Conservation (phyloP, 2,329 filamentous ascomycete species). For the Apiospora malaysiana region DNA sequence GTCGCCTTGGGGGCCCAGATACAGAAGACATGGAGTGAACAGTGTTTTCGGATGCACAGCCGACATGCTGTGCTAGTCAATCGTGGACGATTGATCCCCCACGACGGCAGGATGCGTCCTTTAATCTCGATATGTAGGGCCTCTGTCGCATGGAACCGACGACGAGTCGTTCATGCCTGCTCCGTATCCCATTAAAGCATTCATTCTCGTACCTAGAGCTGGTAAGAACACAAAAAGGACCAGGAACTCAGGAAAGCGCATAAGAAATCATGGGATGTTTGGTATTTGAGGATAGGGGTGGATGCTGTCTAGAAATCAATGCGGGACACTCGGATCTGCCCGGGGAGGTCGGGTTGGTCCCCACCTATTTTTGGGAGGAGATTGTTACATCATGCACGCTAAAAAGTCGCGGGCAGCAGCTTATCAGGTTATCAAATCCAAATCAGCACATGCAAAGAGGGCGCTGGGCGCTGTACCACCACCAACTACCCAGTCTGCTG, state of each 20-base stretch:
- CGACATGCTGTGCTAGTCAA: no score
- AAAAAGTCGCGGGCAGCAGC: background rate
- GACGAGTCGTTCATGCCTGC: background rate
- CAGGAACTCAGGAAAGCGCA: background rate
- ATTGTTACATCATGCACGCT: slow-evolving; percentile 14
- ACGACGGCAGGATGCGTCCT: no score
- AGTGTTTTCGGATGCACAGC: no score
- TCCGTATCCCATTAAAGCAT: background rate
- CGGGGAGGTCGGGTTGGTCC: background rate
- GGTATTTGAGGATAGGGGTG: background rate
- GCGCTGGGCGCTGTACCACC: no score
- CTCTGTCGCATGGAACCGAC: background rate
- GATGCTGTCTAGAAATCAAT: slow-evolving; percentile 4
- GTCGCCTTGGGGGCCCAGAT: no score
- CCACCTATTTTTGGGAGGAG: background rate
- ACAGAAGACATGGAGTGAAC: no score
- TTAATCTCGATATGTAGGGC: no score
- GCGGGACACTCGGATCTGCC: background rate
- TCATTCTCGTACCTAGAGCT: background rate
- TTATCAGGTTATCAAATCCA: slow-evolving; percentile 14
- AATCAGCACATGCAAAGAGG: background rate
- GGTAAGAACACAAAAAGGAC: background rate
- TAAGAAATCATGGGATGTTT: background rate
- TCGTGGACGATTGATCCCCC: no score
- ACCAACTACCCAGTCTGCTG: background rate